These are phyloP conservation scores for Raphanus hybrid DNA, from an alignment of 441 rosid genomes.

Conservation along the genomic window DNA sequence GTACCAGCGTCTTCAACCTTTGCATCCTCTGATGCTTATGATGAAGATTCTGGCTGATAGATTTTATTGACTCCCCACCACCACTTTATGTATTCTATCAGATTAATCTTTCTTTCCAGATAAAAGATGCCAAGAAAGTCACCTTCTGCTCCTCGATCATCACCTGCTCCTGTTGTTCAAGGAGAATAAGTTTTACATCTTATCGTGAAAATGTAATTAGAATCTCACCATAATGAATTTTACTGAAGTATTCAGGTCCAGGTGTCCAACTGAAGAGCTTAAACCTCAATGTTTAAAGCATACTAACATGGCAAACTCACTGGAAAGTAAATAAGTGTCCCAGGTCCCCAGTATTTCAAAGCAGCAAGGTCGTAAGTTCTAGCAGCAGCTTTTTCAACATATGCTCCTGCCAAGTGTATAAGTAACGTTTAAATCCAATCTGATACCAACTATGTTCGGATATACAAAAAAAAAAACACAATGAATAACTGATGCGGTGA, in stretches of 20 bases:
- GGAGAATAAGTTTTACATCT: constrained; percentile 7
- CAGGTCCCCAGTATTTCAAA: constrained; percentile 79
- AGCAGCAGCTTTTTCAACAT: constrained; percentile 85
- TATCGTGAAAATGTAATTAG: constrained; percentile 3
- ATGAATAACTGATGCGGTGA: constrained; percentile 51
- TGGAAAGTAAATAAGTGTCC: constrained; percentile 79
- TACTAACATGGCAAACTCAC: constrained; percentile 40
- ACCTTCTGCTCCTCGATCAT: constrained; percentile 71
- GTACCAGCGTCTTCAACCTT: constrained; percentile 68
- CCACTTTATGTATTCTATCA: constrained; percentile 88
- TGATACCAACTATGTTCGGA: background rate
- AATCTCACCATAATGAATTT: constrained; percentile 52
- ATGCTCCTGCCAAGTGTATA: constrained; percentile 59
- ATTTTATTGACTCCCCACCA: constrained; percentile 87
- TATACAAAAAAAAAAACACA: constrained; percentile 18
- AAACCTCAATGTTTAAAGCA: constrained; percentile 17
- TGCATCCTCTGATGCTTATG: constrained; percentile 67
- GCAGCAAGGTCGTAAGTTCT: constrained; percentile 84
- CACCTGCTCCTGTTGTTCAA: constrained; percentile 54
- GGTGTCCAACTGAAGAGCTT: constrained; percentile 55
- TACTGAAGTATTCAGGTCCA: constrained; percentile 79
- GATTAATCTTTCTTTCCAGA: constrained; percentile 80
- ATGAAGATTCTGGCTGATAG: constrained; percentile 66
- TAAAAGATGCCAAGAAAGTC: constrained; percentile 72
- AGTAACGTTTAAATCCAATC: constrained; percentile 5